phyloP scores from a whole-genome alignment of 2,329 filamentous ascomycete genomes.

The Trichophyton rubrum region DNA sequence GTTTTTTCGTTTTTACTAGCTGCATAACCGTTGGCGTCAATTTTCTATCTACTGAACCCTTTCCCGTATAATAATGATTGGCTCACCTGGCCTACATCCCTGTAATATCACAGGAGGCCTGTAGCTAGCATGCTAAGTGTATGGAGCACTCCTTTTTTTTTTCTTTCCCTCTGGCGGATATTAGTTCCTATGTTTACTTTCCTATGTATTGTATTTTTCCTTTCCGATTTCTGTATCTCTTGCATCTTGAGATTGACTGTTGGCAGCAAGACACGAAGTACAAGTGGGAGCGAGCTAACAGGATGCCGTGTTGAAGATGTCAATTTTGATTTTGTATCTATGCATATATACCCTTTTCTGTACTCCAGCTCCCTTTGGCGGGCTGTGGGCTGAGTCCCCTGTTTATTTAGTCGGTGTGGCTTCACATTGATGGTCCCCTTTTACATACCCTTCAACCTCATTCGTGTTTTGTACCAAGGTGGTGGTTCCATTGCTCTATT shows the following conservation, averaged over 20 bases:
- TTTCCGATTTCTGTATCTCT: neutral
- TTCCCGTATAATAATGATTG: neutral
- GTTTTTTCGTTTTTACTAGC: neutral
- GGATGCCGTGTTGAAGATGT: neutral
- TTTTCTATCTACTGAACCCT: neutral
- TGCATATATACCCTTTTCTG: neutral
- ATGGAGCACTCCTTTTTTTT: neutral
- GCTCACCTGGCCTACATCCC: neutral
- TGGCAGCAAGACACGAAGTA: neutral
- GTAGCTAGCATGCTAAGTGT: neutral
- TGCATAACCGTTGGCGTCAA: neutral
- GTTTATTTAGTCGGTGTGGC: slow-evolving; percentile 1
- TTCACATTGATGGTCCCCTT: neutral
- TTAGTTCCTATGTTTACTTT: neutral
- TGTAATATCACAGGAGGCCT: neutral
- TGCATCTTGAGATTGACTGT: neutral
- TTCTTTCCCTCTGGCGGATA: neutral
- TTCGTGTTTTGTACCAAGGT: neutral
- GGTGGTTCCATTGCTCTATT: neutral
- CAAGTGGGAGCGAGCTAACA: neutral
- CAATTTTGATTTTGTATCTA: slow-evolving; percentile 1
- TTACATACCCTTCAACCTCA: neutral
- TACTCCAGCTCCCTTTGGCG: neutral
- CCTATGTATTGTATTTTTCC: neutral
- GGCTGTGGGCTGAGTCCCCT: neutral